Evolutionary conservation across 768 basidiomycete genomes (phyloP), one percentile per base, ranked within the genome.

Genomic region (Russula ochroleuca): DNA sequence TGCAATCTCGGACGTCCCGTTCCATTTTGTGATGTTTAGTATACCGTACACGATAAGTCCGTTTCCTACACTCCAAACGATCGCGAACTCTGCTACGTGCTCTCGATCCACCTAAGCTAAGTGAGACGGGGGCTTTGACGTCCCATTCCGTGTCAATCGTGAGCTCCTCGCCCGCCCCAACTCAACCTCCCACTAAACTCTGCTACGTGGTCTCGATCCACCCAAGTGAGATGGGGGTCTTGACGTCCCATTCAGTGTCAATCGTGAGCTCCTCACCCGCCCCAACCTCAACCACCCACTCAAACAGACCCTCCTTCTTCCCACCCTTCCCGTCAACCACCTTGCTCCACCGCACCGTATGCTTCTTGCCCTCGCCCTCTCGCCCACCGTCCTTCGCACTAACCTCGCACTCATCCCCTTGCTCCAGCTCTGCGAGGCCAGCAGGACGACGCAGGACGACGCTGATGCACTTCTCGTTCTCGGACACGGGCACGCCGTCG

Each of bases 291-390:
- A 78, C 75, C 61, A 72, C 74, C 83, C 84, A 86, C 70, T 84
- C 82, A 68, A 81, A 81, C 62, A 75, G 76, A 2, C 85, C 85
- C 50, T 84, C 80, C 73, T 81, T 81, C 73, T 80, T 78, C 1
- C 80, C 82, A 4, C 78, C 78, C 62, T 78, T 79, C 58, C 77
- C 78, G 68, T 80, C 77, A 1, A 74, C 74, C 8, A 72, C 64
- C 50, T 75, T 75, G 63, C 72, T 68, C 77, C 76, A 78, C 57
- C 67, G 66, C 37, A 78, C 75, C n/a, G 50, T 65, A 21, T 68
- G 69, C 55, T 69, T 65, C 15, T 74, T 74, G 49, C 73, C 57
- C 17, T 45, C 55, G 11, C 31, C 31, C 8, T 25, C 43, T 2
- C 14, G 41, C 9, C 35, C n/a, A 19, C 19, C 51, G 21, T 53